These are phyloP conservation scores for Floccularia luteovirens DNA, from an alignment of 768 basidiomycete species.

Conservation along the genomic window DNA sequence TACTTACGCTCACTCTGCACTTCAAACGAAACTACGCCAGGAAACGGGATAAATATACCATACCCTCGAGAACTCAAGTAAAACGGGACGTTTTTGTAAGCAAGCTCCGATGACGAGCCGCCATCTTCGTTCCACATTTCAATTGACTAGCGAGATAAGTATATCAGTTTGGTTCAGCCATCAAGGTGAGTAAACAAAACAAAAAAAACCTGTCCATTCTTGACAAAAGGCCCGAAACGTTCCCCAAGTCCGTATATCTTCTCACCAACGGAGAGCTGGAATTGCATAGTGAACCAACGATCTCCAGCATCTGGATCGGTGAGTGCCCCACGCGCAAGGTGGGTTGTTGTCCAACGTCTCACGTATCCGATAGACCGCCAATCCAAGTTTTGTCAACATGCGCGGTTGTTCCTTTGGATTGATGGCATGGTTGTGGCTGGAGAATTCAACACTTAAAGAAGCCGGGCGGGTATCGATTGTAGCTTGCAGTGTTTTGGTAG, in stretches of 20 bases:
- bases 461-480: slow-evolving; percentile 18
- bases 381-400: slow-evolving; percentile 20
- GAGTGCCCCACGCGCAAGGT: slow-evolving; percentile 12
- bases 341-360: slow-evolving; percentile 13
- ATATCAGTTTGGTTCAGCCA: not conserved
- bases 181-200: not conserved
- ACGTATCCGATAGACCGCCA: slow-evolving; percentile 22
- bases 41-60: slow-evolving; percentile 36
- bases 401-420: slow-evolving; percentile 12
- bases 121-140: slow-evolving; percentile 39
- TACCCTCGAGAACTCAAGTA: slow-evolving; percentile 33
- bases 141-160: slow-evolving; percentile 12
- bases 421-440: slow-evolving; percentile 14
- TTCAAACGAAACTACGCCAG: slow-evolving; percentile 40
- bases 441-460: slow-evolving; percentile 19
- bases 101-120: slow-evolving; percentile 28
- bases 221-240: slow-evolving; percentile 36
- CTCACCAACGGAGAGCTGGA: slow-evolving; percentile 30
- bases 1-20: slow-evolving; percentile 31
- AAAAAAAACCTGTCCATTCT: slow-evolving; percentile 29
- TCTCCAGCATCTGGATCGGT: slow-evolving; percentile 14
- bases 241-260: slow-evolving; percentile 40
- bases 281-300: slow-evolving; percentile 25
- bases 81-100: slow-evolving; percentile 29
- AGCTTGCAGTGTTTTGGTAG: slow-evolving; percentile 16